phyloP scores from a whole-genome alignment of 441 rosid species.

The Erodium texanum region DNA sequence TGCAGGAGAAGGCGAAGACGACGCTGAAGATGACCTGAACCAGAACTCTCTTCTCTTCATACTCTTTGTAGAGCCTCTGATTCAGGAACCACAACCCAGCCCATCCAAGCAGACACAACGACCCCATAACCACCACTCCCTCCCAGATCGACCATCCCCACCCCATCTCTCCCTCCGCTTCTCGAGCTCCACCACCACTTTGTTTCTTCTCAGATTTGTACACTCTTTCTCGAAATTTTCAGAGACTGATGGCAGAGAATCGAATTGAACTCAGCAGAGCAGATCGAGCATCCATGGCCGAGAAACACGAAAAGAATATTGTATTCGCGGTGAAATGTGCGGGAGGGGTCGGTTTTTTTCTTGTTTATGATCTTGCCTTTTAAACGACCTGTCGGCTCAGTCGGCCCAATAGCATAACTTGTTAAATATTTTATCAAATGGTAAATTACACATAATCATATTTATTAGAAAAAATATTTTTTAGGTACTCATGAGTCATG shows the following conservation, averaged over 20 bases:
- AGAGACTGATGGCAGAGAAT: neutral
- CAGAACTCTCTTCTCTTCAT: slow-evolving; percentile 83
- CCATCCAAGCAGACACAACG: slow-evolving; percentile 69
- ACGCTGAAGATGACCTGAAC: slow-evolving; percentile 94
- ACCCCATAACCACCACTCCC: slow-evolving; percentile 57
- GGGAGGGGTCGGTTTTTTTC: neutral
- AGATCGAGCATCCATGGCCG: neutral
- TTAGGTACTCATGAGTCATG: too few relatives aligned
- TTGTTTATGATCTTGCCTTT: neutral
- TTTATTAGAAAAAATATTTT: too few relatives aligned
- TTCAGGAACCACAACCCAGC: slow-evolving; percentile 91
- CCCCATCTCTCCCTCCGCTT: slow-evolving; percentile 31
- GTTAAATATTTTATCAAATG: too few relatives aligned
- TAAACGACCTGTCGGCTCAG: slow-evolving; percentile 1
- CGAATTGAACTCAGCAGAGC: neutral
- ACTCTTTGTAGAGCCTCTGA: slow-evolving; percentile 82
- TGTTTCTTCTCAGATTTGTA: neutral
- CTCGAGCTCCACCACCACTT: neutral
- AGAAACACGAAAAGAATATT: neutral
- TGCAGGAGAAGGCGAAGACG: slow-evolving; percentile 96
- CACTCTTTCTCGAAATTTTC: too few relatives aligned
- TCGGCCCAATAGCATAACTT: neutral
- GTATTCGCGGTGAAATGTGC: neutral
- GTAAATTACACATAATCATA: too few relatives aligned
- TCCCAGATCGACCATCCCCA: slow-evolving; percentile 73